phyloP scores from a whole-genome alignment of 371 early-diverging fungal genomes.

The Gilbertella persicaria region DNA sequence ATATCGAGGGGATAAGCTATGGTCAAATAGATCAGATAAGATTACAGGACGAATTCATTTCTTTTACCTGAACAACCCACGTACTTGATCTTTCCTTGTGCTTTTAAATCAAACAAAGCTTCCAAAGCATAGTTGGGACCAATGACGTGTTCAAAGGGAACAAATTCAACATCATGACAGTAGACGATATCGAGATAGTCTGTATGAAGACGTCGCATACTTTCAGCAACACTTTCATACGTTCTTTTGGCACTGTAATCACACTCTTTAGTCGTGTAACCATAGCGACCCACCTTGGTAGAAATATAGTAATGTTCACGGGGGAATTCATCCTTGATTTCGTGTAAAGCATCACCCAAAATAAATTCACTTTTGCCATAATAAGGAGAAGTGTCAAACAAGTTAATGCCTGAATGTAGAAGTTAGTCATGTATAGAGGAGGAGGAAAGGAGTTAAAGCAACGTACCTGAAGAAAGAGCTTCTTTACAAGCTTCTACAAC shows the following conservation, averaged over 20 bases:
- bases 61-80: constrained; percentile 79
- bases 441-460: no score
- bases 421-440: background rate
- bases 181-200: constrained; percentile 77
- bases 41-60: no score
- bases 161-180: constrained; percentile 87
- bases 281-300: constrained; percentile 83
- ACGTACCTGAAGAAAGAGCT: constrained; percentile 45
- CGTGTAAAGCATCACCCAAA: constrained; percentile 64
- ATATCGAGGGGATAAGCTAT: constrained; percentile 71
- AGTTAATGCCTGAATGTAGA: constrained; percentile 59
- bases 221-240: constrained; percentile 59
- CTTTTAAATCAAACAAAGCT: constrained; percentile 69
- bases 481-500: constrained; percentile 54
- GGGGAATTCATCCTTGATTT: constrained; percentile 56
- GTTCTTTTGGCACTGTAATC: constrained; percentile 67
- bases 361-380: constrained; percentile 74
- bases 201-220: constrained; percentile 65
- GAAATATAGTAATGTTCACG: constrained; percentile 68
- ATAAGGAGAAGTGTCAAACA: constrained; percentile 80
- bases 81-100: constrained; percentile 63
- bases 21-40: no score
- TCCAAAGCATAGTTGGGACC: constrained; percentile 63
- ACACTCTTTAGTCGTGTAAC: constrained; percentile 60
- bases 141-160: constrained; percentile 53